Evolutionary conservation across 1,139 yeast species (phyloP), one percentile per base, ranked within the genome.

Genomic region (Taiozyma onychis): DNA sequence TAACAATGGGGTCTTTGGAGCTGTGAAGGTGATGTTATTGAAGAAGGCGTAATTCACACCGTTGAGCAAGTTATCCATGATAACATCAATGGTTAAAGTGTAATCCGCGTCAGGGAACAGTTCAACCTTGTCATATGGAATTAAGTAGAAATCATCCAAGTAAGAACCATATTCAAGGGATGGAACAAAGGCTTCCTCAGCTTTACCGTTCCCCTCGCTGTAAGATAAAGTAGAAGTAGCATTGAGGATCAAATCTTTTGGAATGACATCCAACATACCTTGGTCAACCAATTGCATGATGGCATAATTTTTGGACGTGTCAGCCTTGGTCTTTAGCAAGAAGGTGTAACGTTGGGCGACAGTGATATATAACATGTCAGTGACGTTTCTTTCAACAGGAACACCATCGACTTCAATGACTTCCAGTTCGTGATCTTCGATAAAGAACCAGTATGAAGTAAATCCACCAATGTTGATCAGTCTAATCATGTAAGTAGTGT

Each of bases 21-120:
- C 67, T 26, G 80, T 75, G 69, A 80, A 91, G n/a, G 95, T 76
- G 57, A 84, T 74, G 66, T 86, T 83, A 74, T 90, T 88, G 81
- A 91, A 88, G 70, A 90, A 83, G 10, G 97, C 97, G 65, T 90
- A 91, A 70, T 87, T 88, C 53, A 86, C 75, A 68, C 98, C 98
- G 66, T 88, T 75, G 44, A 75, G 78, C 66, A 91, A 75, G 70
- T 86, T 87, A 66, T 83, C 83, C 96, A 90, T 89, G 41, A 71
- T 66, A 54, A 91, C 88, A 58, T 81, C 81, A 44, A 91, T 70
- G 14, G 77, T 76, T 57, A 90, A 75, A 49, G 75, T 75, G 60
- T 78, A 74, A 65, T 88, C 96, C 13, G 88, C 80, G 22, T 84
- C 88, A 41, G 79, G 85, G 39, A 72, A 75, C 32, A 81, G 64